A percentile compares a stretch with the other conserved stretches of the same genome.
Conservation (phyloP, 345 rosid genomes). For the Salix dunnii region DNA sequence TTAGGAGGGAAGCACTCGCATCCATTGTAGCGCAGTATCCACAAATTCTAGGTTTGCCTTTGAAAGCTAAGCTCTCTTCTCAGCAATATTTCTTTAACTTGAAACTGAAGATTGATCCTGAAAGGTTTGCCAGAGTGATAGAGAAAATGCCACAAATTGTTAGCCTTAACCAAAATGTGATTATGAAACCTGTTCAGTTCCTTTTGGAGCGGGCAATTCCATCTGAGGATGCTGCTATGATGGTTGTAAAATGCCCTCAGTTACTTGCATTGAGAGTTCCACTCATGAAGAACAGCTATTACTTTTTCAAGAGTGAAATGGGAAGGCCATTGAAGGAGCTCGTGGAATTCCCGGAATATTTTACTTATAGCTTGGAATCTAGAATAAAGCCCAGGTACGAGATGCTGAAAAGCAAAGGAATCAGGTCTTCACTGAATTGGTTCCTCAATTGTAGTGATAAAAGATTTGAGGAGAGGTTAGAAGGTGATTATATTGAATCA, state of each 20-base stretch:
- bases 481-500: conserved; percentile 64
- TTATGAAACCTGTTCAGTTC: conserved; percentile 77
- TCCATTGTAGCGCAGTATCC: conserved; percentile 75
- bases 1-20: conserved; percentile 55
- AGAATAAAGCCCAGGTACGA: conserved; percentile 90
- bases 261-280: conserved; percentile 52
- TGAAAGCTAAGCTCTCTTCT: conserved; percentile 83
- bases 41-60: conserved; percentile 68
- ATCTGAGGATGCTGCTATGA: conserved; percentile 54
- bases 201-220: conserved; percentile 66
- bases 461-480: conserved; percentile 83
- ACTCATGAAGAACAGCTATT: conserved; percentile 80
- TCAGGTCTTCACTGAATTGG: conserved; percentile 74
- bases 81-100: conserved; percentile 79
- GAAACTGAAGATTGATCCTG: conserved; percentile 85
- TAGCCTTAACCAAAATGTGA: conserved; percentile 72
- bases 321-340: conserved; percentile 81
- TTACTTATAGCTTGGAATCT: conserved; percentile 89
- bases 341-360: conserved; percentile 80
- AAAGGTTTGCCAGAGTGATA: conserved; percentile 61
- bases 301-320: conserved; percentile 79
- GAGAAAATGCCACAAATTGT: conserved; percentile 94
- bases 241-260: conserved; percentile 86
- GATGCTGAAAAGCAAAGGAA: conserved; percentile 64
- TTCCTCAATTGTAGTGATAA: conserved; percentile 89